Base-by-base conservation (phyloP, 1,139 yeast genomes). In the Nakaseomyces delphensis region DNA sequence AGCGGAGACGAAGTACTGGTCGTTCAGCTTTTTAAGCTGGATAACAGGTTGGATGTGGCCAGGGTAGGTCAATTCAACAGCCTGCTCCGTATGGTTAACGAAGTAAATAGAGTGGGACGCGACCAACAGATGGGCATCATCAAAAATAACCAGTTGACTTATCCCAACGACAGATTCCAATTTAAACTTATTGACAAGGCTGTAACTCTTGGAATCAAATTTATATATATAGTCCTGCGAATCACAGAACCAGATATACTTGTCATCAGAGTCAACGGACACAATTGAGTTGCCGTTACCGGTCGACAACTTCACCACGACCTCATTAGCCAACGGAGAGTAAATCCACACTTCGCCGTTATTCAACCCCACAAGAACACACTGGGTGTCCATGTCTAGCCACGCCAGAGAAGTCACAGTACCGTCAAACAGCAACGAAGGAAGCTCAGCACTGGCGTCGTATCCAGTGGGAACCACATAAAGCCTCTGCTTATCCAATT, bases 401-500 rank as follows among this genome's bases (percentile, higher is more conserved):
- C 94, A 84, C 20, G 69, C 55, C 43, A 84, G 50, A 35, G 69
- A 59, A n/a, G 76, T 70, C 27, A 79, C 71, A 49, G 68, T 68
- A 52, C 62, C 46, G 15, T 76, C 77, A 37, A 77, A 85, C 41
- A 85, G 67, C 20, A 69, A 61, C 42, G 67, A 64, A 16, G 47
- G 52, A 21, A 47, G 49, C 24, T 55, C 59, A 5, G 48, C 39
- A 2, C 48, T 38, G 11, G 68, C 67, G 30, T 59, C 59, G 14
- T 70, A 70, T 40, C 74, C 67, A 6, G 76, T 64, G 6, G 83
- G 71, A 52, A 75, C 80, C 3, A 84, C 83, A 49, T 80, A 73
- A 39, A 87, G 66, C 53, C 79, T 78, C 56, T 84, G 91, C 8
- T 79, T 70, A 58, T 86, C 95, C 48, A 87, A 70, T 3, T 87